Base-by-base conservation (phyloP, 208 protist genomes). In the Crithidia expoeki region DNA sequence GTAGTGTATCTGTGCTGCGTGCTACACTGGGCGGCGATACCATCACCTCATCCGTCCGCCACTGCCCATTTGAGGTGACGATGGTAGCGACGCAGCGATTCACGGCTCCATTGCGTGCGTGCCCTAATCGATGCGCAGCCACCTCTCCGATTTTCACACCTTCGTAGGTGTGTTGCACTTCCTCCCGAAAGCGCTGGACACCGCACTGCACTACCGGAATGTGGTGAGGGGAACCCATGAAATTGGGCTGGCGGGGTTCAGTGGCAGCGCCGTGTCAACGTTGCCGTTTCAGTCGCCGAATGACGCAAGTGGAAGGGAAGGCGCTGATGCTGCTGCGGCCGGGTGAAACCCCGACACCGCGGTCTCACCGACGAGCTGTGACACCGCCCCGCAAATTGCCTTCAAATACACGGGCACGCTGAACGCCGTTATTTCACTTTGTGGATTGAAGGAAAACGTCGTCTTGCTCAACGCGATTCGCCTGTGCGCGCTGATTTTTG, bases 331-430 rank as follows among this genome's bases (percentile, higher is more conserved):
- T 2, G 30, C 50, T 6, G 36, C 51, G 34, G 66, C 46, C 3
- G 67, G 1, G 16, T 61, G 10, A 30, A 72, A 73, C 50, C 46
- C 44, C 2, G 66, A 67, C 25, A 42, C 61, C 21, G 52, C 34
- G 46, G 16, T 70, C 1, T 12, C 67, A 47, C 38, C 21, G 19
- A 69, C 68, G 23, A 77, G 49, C 12, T 60, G 69, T 5, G 82
- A 79, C 38, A 78, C 82, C 59, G 42, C 46, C 12, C 71, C 92
- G 62, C 90, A 95, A 65, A 67, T 60, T 11, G 68, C 73, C 25
- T 89, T 94, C 65, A 83, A 84, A 66, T 69, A 88, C 53, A 47
- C 88, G 9, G 85, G 88, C n/a, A 79, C 86, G 79, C 74, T 79
- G 52, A 60, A 69, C 47, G 72, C 88, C 17, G 86, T 88, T 38